A percentile compares a stretch with the other conserved stretches of the same genome.
Evolutionary conservation across 108 stramenopile species (phyloP).

Genomic region (Nitzschia palea): DNA sequence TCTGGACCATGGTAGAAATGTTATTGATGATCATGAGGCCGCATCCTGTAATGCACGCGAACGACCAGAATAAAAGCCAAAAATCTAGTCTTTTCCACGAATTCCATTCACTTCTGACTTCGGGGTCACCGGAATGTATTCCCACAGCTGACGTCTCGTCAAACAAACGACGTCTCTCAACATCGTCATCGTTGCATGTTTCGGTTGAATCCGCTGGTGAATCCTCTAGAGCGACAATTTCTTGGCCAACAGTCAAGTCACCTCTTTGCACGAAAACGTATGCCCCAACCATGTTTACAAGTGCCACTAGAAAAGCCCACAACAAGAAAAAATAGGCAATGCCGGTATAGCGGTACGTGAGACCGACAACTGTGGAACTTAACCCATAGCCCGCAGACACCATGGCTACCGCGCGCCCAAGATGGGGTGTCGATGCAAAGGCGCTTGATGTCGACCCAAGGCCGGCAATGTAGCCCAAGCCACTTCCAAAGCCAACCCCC

Average conservation of each 20-base stretch:
- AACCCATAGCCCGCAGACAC: constrained; percentile 30
- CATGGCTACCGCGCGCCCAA: constrained; percentile 15
- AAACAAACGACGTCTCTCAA: background rate
- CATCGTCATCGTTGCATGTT: background rate
- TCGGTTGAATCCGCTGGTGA: background rate
- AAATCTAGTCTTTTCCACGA: constrained; percentile 24
- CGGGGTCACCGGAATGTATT: background rate
- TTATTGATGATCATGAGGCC: constrained; percentile 35
- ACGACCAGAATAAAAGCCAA: constrained; percentile 34
- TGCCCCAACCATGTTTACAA: constrained; percentile 19
- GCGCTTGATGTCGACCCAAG: constrained; percentile 30
- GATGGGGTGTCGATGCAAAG: constrained; percentile 11
- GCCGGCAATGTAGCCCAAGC: constrained; percentile 33
- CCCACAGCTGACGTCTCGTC: background rate
- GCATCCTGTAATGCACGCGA: constrained; percentile 28
- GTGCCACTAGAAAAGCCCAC: constrained; percentile 28
- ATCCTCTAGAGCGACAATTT: background rate
- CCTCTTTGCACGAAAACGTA: background rate
- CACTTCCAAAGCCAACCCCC: constrained; percentile 35
- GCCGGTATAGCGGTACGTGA: constrained; percentile 17
- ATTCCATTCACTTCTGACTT: constrained; percentile 6
- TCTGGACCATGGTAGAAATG: constrained; percentile 42
- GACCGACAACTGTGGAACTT: constrained; percentile 25
- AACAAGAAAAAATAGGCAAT: constrained; percentile 24
- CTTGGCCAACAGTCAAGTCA: background rate